Evolutionary conservation across 768 basidiomycete genomes (phyloP).

Genomic region (Leucocoprinus birnbaumii): DNA sequence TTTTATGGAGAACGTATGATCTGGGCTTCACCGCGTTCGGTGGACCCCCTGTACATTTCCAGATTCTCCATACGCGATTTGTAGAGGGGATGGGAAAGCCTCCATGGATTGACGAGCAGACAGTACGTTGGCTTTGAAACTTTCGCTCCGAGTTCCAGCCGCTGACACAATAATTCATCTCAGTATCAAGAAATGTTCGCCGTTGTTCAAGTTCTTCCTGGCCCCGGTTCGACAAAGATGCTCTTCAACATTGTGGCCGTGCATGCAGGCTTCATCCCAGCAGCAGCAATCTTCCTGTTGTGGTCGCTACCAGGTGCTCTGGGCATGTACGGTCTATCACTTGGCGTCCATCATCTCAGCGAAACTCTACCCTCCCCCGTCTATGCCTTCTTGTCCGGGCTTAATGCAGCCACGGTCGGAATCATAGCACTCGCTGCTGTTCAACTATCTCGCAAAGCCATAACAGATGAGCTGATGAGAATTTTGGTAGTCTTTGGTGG

Average conservation of each 20-base stretch:
- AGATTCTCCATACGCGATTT: slow-evolving; percentile 39
- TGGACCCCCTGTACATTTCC: slow-evolving; percentile 47
- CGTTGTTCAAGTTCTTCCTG: slow-evolving; percentile 43
- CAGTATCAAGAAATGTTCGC: slow-evolving; percentile 45
- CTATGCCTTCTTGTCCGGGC: slow-evolving; percentile 48
- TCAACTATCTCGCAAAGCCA: slow-evolving; percentile 40
- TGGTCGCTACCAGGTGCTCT: slow-evolving; percentile 47
- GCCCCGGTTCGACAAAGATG: slow-evolving; percentile 47
- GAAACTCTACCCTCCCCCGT: slow-evolving; percentile 40
- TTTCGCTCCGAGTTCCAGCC: background rate
- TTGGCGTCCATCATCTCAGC: slow-evolving; percentile 40
- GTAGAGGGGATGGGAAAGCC: slow-evolving; percentile 30
- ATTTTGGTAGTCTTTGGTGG: slow-evolving; percentile 39
- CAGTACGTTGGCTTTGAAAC: slow-evolving; percentile 21
- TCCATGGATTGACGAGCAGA: slow-evolving; percentile 41
- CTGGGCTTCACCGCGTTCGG: slow-evolving; percentile 47
- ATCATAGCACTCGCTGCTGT: slow-evolving; percentile 50
- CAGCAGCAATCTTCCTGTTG: slow-evolving; percentile 37
- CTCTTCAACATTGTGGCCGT: slow-evolving; percentile 43
- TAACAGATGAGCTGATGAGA: slow-evolving; percentile 42
- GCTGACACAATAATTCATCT: slow-evolving; percentile 10
- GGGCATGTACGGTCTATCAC: slow-evolving; percentile 43
- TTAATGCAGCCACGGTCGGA: slow-evolving; percentile 54
- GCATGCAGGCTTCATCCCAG: slow-evolving; percentile 38
- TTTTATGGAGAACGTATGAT: slow-evolving; percentile 31